Base-by-base conservation (phyloP, 2,329 filamentous ascomycete species). In the Trichoderma arundinaceum region DNA sequence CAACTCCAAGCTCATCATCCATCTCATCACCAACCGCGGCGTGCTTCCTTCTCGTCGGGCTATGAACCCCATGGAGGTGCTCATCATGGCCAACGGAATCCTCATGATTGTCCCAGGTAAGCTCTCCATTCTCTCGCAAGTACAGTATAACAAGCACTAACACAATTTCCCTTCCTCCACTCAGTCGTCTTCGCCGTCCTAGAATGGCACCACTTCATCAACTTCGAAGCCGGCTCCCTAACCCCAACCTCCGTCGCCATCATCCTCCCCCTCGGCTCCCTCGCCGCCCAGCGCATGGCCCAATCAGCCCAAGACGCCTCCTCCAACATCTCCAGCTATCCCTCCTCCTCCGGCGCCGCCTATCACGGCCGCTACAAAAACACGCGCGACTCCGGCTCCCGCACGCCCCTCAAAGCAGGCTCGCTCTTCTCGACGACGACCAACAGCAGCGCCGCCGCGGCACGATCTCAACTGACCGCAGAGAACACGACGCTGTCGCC, bases 81-180 rank as follows among this genome's bases (percentile, higher is more conserved):
- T 87, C 28, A 78, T 85, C 58, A 82, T 86, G 70, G 83, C 83
- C 56, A 86, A 87, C 43, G 84, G 83, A 10, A 68, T 85, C 1
- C 75, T 87, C 62, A 86, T 87, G 85, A 69, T 85, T 15, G 72
- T 85, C 9, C 84, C 84, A n/a, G 81, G 84, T 86, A 74, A 53
- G 78, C 19, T 28, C n/a, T 33, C 12, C 7, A 15, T 15, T 35
- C 35, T 7, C 12, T 12, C 19, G 9, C 33, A 5, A 35, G 9
- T 35, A 9, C 9, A 9, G 9, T 10, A 38, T 38, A 10, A 38
- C 35, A 38, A 38, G 35, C 35, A 10, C 56, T 54, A 46, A 46
- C 15, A 13, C 19, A 60, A 56, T 66, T 17, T n/a, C 28, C 28
- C 7, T 10, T 10, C 22, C 17, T 15, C 7, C 7, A 9, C 0